Evolutionary conservation across 208 protist species (phyloP), one percentile per base, ranked within the genome.

Genomic region (Leishmania mexicana): DNA sequence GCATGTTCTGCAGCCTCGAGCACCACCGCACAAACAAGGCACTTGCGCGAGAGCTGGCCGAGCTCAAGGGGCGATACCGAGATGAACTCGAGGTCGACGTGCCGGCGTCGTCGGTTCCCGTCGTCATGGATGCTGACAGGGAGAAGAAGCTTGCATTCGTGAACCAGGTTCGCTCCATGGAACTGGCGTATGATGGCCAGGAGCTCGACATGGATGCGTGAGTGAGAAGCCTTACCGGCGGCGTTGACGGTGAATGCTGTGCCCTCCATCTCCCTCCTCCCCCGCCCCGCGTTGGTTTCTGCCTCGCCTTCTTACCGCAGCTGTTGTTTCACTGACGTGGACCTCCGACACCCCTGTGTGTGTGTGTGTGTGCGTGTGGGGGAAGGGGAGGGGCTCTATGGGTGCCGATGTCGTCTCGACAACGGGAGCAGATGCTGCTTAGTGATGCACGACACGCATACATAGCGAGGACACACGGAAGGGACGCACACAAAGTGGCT

Each of bases 1-100:
- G 93, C 0, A 98, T 96, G 95, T 98, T 93, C 71, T 98, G 95
- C 83, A 90, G 88, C 67, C 60, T 98, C 4, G 88, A 93, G 84
- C 91, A 97, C 79, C 31, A 90, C 45, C 35, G 31, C 45, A 79
- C 87, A 13, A 98, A 98, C 64, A 54, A 13, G 31, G 49, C 77
- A 51, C 81, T 89, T 70, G 72, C 79, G 58, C 57, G 81, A 7
- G 88, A 95, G 45, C 75, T 97, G 13, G 75, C 67, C 24, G 80
- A 79, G 24, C 82, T 90, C 53, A 86, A 83, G 78, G 75, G 3
- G 51, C 74, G 73, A 60, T 84, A 87, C 54, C 82, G 64, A 21
- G 42, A 62, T 0, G 71, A 71, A n/a, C 67, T 90, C 42, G 45
- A 64, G 1, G 13, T 6, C 10, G n/a, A 38, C 38, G 5, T 40